These are phyloP conservation scores for Kwoniella pini DNA, from an alignment of 768 basidiomycete species.

Conservation along the genomic window DNA sequence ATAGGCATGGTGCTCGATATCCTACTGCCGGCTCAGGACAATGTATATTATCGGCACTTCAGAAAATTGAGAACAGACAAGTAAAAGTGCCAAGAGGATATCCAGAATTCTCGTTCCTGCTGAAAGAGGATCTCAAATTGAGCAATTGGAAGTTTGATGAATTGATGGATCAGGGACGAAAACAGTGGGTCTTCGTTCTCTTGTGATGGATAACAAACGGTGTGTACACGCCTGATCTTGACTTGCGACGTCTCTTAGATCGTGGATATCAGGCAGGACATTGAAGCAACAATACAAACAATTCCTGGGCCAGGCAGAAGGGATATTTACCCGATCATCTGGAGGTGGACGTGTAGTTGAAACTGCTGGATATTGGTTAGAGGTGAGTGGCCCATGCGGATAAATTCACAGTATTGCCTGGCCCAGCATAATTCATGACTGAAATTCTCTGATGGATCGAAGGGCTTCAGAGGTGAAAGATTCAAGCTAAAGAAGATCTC, in stretches of 20 bases:
- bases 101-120: conserved; percentile 44
- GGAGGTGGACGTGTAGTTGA: conserved; percentile 41
- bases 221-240: neutral
- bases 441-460: no score
- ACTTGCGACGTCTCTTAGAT: conserved; percentile 15
- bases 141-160: conserved; percentile 39
- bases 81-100: conserved; percentile 27
- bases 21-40: conserved; percentile 32
- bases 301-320: conserved; percentile 18
- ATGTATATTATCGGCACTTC: conserved; percentile 26
- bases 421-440: no score
- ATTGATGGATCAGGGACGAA: conserved; percentile 45
- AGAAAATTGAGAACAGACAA: conserved; percentile 32
- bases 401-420: no score
- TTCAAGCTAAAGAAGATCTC: conserved; percentile 27
- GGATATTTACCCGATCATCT: conserved; percentile 35
- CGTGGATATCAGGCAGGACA: conserved; percentile 40
- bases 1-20: conserved; percentile 45
- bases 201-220: neutral
- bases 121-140: conserved; percentile 35
- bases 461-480: conserved; percentile 36
- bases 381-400: no score
- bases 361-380: conserved; percentile 42
- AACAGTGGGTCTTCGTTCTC: conserved; percentile 30
- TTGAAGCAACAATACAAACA: conserved; percentile 23